Evolutionary conservation across 1,284 basidiomycete genomes (phyloP).

Genomic region (Sanghuangporus sanghuang): DNA sequence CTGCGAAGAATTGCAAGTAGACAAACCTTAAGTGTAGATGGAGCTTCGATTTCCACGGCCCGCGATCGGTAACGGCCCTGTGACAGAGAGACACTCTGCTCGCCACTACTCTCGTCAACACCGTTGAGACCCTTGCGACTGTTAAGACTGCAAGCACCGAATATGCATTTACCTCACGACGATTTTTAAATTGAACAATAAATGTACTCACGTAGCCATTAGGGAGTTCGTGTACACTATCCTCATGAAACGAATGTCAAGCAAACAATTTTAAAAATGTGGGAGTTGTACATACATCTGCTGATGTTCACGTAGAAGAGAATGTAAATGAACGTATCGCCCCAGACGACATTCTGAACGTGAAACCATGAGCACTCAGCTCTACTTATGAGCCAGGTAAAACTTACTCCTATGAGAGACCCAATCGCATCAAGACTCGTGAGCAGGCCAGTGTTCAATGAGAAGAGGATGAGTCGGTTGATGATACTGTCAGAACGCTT

Average conservation of each 20-base stretch:
- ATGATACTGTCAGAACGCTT: constrained; percentile 15
- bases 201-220: constrained; percentile 13
- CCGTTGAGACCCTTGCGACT: constrained; percentile 6
- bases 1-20: background rate
- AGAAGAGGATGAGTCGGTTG: constrained; percentile 18
- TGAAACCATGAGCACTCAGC: background rate
- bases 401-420: constrained; percentile 15
- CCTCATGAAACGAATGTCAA: background rate
- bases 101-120: constrained; percentile 10
- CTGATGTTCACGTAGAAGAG: constrained; percentile 15
- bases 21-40: background rate
- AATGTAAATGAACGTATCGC: constrained; percentile 16
- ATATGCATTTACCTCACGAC: background rate
- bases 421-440: constrained; percentile 17
- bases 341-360: constrained; percentile 13
- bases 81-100: constrained; percentile 9
- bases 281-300: constrained; percentile 11
- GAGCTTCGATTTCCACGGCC: constrained; percentile 12
- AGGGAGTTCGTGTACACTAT: constrained; percentile 18
- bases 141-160: constrained; percentile 7
- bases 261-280: background rate
- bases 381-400: background rate
- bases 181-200: background rate
- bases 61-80: constrained; percentile 10
- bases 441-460: constrained; percentile 16